Base-by-base conservation (phyloP, 345 rosid genomes). In the Crucihimalaya himalaica region DNA sequence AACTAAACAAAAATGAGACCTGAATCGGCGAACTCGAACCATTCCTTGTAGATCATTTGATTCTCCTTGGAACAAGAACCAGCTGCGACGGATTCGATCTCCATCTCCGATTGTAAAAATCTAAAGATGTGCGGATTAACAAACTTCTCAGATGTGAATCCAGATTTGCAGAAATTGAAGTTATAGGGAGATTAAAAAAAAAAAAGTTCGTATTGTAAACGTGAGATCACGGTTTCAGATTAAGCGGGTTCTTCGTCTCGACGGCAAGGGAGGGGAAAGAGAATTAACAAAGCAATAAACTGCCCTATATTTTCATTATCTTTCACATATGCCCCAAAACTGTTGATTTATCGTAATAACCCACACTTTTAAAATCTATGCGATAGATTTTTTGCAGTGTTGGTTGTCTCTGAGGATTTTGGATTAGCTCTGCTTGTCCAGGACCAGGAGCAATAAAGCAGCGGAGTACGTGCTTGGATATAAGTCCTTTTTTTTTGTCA, bases 1-100 rank as follows among this genome's bases (percentile, higher is more conserved):
- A 18, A 8, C 3, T 12, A 0, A 20, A 57, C 25, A 46, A 68
- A 6, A 12, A 53, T 11, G 66, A 50, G 14, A 93, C 96, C 98
- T 78, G 97, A 84, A 84, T 94, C 98, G 9, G 97, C 90, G 70
- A 63, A 83, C 70, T 29, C 77, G 64, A 94, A 94, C 97, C 98
- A 91, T n/a, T 88, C 90, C 70, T 85, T 91, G 77, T 91, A 94
- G 83, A 85, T 87, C 77, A 67, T 68, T 72, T 89, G 93, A 62
- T 86, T 78, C 81, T 89, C 95, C 71, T 89, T 94, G 10, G 97
- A 85, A 77, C 97, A 89, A 8, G 89, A 85, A 19, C 88, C 83
- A 75, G 85, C 79, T 57, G 88, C 81, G 42, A 81, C 81, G 20
- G 91, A 27, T 29, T 83, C 86, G 64, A 93, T 84, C 83, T 93